Evolutionary conservation across 2,329 filamentous ascomycete genomes (phyloP), one percentile per base, ranked within the genome.

Genomic region (Alternaria sp.): DNA sequence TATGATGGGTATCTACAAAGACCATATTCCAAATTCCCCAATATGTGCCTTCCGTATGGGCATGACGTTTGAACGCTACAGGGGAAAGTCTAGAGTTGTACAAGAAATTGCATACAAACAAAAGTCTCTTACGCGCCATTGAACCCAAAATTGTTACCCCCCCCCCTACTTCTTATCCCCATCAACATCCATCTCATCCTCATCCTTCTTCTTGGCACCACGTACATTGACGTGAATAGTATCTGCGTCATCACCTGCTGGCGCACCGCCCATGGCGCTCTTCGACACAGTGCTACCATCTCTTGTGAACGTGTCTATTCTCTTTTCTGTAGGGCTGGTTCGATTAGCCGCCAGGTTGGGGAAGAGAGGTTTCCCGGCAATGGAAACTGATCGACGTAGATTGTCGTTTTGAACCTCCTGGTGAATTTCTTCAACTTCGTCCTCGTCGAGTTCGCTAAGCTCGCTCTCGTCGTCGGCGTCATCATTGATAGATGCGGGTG

Each of bases 381-480:
- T 67, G 26, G 64, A 65, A 23, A 62, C 58, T 29, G 65, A 62
- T 7, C 67, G 54, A 5, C 63, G 53, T 5, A 56, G 40, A 34
- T 48, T 57, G 23, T 60, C 54, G 14, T 60, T 60, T 26, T 64
- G 61, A 2, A 66, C 64, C 46, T 70, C 58, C 34, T 76, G 68
- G 11, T 65, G 65, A 23, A 75, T 73, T 46, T 77, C 74, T 40
- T 75, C 70, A 1, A 76, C 75, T 37, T 77, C 75, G 2, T 68
- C 72, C 36, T 82, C 80, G 51, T 82, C 81, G 11, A 84, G 73
- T 67, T 85, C 83, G 56, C 81, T 84, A 2, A 85, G 72, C 71
- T 85, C 83, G 61, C 81, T 84, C 62, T 85, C 83, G 57, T 84
- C 83, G 63, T 85, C 83, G 0, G 82, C 83, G 63, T 78, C 80